phyloP scores from a whole-genome alignment of 177 flowering plant species.

The Vitis hybrid region DNA sequence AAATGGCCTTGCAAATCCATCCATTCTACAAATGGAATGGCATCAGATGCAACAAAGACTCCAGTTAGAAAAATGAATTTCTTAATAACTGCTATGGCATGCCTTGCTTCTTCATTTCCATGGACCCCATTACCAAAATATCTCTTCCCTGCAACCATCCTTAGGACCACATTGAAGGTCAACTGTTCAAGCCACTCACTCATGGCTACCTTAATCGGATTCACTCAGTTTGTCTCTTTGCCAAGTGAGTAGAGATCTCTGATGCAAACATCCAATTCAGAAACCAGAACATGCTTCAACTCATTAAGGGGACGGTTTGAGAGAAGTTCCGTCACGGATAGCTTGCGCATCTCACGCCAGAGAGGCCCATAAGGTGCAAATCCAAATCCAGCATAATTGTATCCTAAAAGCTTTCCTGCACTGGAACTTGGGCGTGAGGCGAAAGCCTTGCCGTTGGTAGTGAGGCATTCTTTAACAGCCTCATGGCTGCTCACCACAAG shows the following conservation, averaged over 20 bases:
- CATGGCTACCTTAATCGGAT: constrained; percentile 11
- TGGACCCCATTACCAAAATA: constrained; percentile 4
- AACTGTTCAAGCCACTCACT: constrained; percentile 18
- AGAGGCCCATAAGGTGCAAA: constrained; percentile 26
- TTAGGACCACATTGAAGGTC: constrained; percentile 21
- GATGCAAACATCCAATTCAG: constrained; percentile 10
- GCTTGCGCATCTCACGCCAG: constrained; percentile 22
- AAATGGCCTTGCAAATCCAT: constrained; percentile 24
- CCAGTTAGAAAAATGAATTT: constrained; percentile 24
- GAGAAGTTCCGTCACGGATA: constrained; percentile 16
- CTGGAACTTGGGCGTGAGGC: constrained; percentile 23
- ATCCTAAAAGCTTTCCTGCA: constrained; percentile 19
- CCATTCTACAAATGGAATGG: constrained; percentile 28
- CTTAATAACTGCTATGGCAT: constrained; percentile 10
- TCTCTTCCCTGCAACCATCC: constrained; percentile 37
- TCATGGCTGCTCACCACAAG: constrained; percentile 33
- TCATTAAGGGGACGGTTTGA: constrained; percentile 9
- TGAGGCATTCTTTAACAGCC: constrained; percentile 38
- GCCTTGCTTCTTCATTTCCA: constrained; percentile 6
- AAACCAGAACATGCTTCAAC: constrained; percentile 3
- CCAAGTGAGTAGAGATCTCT: constrained; percentile 9
- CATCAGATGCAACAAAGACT: constrained; percentile 22
- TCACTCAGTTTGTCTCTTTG: no score
- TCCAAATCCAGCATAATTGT: constrained; percentile 28
- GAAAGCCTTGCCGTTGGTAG: constrained; percentile 24